Evolutionary conservation across 352 stramenopile genomes (phyloP).

Genomic region (Phytophthora hybrid): DNA sequence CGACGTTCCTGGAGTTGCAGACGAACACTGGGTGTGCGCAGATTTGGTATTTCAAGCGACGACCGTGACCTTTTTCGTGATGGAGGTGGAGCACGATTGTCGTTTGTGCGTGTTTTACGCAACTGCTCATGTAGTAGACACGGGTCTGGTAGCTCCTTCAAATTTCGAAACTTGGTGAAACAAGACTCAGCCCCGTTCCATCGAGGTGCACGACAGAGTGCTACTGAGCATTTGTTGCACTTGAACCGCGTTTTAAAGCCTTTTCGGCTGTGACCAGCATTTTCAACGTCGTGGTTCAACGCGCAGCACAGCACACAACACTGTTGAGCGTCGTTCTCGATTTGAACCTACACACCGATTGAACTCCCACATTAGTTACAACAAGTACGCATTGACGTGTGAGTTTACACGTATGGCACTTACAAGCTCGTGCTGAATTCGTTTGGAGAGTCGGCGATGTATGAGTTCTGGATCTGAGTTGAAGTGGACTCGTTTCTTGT

Average conservation of each 20-base stretch:
- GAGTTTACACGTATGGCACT: neutral
- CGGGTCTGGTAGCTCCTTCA: constrained; percentile 5
- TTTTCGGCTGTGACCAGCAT: constrained; percentile 6
- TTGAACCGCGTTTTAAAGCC: constrained; percentile 11
- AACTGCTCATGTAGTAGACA: constrained; percentile 4
- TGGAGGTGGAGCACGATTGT: constrained; percentile 7
- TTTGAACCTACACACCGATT: constrained; percentile 8
- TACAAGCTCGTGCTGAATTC: constrained; percentile 1
- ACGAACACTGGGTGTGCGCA: neutral
- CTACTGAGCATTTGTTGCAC: constrained; percentile 4
- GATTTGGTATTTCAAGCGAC: neutral
- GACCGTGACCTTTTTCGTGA: neutral
- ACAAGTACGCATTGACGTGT: neutral
- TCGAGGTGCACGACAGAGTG: neutral
- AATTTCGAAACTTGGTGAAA: constrained; percentile 9
- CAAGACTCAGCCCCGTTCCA: neutral
- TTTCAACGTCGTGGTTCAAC: constrained; percentile 7
- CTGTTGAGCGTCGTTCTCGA: constrained; percentile 1
- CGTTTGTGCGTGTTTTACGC: constrained; percentile 2
- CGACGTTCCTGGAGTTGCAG: neutral
- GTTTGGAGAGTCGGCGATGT: constrained; percentile 3
- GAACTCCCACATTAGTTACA: neutral
- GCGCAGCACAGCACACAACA: constrained; percentile 7
- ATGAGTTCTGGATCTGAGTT: constrained; percentile 8
- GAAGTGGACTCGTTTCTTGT: constrained; percentile 2